Conservation (phyloP, 2,329 filamentous ascomycete species). For the Coniochaeta hoffmannii region DNA sequence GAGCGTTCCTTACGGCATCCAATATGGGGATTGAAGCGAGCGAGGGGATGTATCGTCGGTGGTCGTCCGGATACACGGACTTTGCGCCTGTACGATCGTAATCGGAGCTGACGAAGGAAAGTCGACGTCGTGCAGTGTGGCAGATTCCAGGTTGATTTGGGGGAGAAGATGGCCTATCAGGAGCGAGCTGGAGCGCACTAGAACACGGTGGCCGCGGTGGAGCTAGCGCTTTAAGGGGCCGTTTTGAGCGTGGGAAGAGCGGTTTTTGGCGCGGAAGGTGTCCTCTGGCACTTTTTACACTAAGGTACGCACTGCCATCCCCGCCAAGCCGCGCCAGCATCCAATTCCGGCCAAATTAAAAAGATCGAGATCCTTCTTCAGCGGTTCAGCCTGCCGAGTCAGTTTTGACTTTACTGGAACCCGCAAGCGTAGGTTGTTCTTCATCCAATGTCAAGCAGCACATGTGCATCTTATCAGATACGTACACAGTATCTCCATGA, state of each 20-base stretch:
- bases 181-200: not conserved
- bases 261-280: not conserved
- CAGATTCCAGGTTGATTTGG: not conserved
- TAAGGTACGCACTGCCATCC: not conserved
- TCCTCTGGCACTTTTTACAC: no score
- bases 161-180: not conserved
- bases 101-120: conserved; percentile 1
- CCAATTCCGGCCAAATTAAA: not conserved
- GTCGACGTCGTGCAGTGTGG: conserved; percentile 1
- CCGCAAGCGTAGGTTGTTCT: no score
- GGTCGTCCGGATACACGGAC: not conserved
- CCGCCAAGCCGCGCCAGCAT: not conserved
- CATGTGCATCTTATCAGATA: no score
- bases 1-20: not conserved
- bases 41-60: not conserved
- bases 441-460: no score
- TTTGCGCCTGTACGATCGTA: not conserved
- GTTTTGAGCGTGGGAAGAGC: not conserved
- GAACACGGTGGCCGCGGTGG: not conserved
- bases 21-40: not conserved
- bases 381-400: not conserved
- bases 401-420: not conserved
- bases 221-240: not conserved
- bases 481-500: no score
- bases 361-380: not conserved